These are phyloP conservation scores for Hypoxylon lenormandii DNA, from an alignment of 495 filamentous ascomycete species.

Conservation along the genomic window DNA sequence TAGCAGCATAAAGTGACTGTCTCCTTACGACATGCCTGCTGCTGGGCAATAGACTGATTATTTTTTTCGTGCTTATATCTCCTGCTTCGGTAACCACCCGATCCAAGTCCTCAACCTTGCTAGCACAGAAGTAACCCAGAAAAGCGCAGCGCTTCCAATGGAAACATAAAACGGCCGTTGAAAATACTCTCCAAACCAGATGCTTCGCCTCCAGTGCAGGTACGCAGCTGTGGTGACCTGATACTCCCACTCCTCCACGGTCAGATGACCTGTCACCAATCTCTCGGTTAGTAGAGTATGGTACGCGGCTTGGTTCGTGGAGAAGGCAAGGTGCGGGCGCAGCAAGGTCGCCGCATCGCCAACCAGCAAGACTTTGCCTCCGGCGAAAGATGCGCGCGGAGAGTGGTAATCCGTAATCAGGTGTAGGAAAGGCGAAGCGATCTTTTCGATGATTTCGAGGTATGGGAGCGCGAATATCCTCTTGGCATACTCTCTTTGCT, in stretches of 20 bases:
- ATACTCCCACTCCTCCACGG: neutral
- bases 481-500: conserved; percentile 53
- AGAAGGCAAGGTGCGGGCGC: too few relatives aligned
- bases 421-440: conserved; percentile 62
- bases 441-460: conserved; percentile 59
- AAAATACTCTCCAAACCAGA: neutral
- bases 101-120: neutral
- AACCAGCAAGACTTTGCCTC: conserved; percentile 62
- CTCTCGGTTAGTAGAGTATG: neutral
- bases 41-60: too few relatives aligned
- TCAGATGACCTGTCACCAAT: neutral
- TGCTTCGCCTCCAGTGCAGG: neutral
- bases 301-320: too few relatives aligned
- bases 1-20: too few relatives aligned
- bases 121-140: neutral
- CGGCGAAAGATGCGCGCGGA: conserved; percentile 56
- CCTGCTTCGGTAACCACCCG: neutral
- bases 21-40: too few relatives aligned
- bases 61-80: neutral
- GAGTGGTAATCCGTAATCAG: conserved; percentile 63
- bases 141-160: neutral
- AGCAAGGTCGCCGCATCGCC: conserved; percentile 62
- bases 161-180: neutral
- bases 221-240: neutral
- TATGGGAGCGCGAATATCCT: conserved; percentile 59